Percentiles rank a stretch among this genome's conserved stretches.
These are phyloP conservation scores for Plasmodium falciparum DNA, from an alignment of 169 alveolate species.

Conservation along the genomic window DNA sequence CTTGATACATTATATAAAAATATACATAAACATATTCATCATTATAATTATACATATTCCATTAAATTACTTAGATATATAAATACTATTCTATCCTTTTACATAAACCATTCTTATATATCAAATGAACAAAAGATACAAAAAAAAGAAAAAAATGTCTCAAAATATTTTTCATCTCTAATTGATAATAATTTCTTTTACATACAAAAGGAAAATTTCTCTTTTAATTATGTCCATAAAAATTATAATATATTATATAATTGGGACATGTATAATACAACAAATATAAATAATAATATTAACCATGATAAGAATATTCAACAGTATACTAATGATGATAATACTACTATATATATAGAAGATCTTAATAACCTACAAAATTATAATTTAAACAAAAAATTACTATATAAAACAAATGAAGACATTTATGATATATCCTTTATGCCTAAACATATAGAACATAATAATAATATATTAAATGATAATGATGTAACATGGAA, in stretches of 20 bases:
- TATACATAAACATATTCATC: conserved; percentile 38
- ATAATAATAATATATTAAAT: no score
- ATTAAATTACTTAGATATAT: conserved; percentile 24
- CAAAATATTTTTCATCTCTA: neutral
- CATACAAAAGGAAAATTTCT: conserved; percentile 49
- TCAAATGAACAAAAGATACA: neutral
- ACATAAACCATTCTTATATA: neutral
- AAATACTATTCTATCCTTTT: conserved; percentile 30
- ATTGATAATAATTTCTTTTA: conserved; percentile 34
- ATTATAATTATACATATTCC: conserved; percentile 56
- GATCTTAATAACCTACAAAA: no score
- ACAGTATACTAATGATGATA: no score
- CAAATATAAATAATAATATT: no score
- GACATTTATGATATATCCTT: no score
- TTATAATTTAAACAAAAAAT: no score
- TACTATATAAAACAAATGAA: no score
- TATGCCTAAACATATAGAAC: no score
- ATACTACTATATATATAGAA: no score
- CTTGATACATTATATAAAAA: conserved; percentile 12
- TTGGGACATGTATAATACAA: no score
- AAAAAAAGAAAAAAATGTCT: neutral
- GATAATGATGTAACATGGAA: no score
- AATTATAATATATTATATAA: conserved; percentile 11
- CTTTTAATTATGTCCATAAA: conserved; percentile 39
- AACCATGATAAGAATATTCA: no score